These are phyloP conservation scores for Begonia peltatifolia DNA, from an alignment of 306 rosid genomes.

Conservation along the genomic window DNA sequence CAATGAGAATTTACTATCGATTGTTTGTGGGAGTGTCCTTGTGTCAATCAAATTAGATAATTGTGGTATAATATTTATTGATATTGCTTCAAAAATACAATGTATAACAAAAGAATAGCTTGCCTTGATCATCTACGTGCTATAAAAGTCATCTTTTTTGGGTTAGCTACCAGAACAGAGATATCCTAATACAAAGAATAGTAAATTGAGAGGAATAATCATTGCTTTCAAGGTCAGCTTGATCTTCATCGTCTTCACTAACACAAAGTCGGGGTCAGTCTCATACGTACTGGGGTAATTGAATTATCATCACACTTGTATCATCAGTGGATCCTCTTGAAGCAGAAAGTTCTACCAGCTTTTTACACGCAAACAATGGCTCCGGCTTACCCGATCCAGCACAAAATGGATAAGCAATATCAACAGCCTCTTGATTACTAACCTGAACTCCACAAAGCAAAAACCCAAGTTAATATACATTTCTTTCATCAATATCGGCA, in stretches of 20 bases:
- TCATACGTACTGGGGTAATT: constrained; percentile 36
- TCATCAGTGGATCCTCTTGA: constrained; percentile 81
- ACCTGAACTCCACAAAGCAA: constrained; percentile 31
- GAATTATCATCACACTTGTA: constrained; percentile 69
- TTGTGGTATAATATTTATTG: no score
- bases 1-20: no score
- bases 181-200: background rate
- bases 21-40: no score
- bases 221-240: no score
- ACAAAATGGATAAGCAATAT: constrained; percentile 44
- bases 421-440: constrained; percentile 84
- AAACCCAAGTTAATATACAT: background rate
- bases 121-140: no score
- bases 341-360: constrained; percentile 56
- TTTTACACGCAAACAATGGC: constrained; percentile 62
- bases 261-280: background rate
- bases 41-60: no score
- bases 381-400: constrained; percentile 27
- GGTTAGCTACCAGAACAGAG: background rate
- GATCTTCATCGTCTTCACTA: no score
- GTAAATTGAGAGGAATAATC: no score
- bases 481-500: background rate
- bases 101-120: no score
- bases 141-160: no score
- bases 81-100: no score